These are phyloP conservation scores for Bromus sterilis DNA, from an alignment of 176 grass and related monocot species.

Conservation along the genomic window DNA sequence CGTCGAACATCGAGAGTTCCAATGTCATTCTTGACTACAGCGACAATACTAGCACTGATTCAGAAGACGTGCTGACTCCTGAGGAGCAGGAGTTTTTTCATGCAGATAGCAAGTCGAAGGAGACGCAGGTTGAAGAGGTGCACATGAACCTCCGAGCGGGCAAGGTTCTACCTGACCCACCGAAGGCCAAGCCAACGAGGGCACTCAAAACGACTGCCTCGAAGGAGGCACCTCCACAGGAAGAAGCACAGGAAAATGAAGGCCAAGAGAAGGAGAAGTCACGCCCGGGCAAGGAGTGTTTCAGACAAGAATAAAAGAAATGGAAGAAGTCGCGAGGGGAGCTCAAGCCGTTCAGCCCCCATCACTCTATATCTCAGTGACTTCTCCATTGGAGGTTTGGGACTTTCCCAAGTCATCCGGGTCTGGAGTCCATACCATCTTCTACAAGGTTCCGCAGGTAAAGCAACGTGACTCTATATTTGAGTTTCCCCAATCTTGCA, in stretches of 20 bases:
- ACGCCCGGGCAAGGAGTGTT: background rate
- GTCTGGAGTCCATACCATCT: background rate
- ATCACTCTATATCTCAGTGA: background rate
- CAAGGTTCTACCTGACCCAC: no score
- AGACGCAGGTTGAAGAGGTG: no score
- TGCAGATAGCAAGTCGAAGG: no score
- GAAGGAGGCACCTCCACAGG: no score
- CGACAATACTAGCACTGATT: background rate
- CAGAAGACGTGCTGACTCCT: background rate
- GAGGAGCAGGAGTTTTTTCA: no score
- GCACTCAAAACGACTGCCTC: no score
- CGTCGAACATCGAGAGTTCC: background rate
- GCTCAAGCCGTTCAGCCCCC: background rate
- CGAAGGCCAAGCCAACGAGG: no score
- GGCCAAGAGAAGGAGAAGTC: background rate
- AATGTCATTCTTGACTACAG: background rate
- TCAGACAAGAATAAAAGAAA: background rate
- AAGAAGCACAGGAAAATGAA: no score
- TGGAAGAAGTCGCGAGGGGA: background rate
- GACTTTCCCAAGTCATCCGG: background rate
- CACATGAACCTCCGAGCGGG: no score
- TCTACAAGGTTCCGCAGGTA: background rate
- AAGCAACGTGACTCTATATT: background rate
- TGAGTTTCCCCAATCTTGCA: background rate
- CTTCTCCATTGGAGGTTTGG: background rate